A percentile compares a stretch with the other conserved stretches of the same genome.
These are phyloP conservation scores for Durotheca rogersii DNA, from an alignment of 495 filamentous ascomycete species.

Conservation along the genomic window DNA sequence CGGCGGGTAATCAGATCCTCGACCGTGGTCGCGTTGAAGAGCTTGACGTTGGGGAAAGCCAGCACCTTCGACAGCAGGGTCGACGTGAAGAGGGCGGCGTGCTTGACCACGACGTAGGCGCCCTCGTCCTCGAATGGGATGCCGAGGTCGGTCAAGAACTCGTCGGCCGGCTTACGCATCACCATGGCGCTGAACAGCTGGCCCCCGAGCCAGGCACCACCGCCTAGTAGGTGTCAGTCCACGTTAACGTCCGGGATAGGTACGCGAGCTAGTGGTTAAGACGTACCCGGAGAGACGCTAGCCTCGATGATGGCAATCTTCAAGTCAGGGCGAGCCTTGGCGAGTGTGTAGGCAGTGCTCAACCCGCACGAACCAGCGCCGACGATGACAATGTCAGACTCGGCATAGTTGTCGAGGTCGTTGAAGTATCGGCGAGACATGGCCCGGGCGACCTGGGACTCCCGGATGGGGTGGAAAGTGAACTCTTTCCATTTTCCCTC, in stretches of 20 bases:
- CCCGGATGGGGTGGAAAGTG: slow-evolving; percentile 80
- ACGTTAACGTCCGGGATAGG: not conserved
- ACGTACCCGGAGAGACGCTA: slow-evolving; percentile 68
- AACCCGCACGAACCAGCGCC: slow-evolving; percentile 87
- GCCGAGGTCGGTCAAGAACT: slow-evolving; percentile 75
- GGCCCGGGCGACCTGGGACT: slow-evolving; percentile 85
- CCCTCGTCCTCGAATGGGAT: slow-evolving; percentile 88
- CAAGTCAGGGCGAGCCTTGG: slow-evolving; percentile 80
- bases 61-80: slow-evolving; percentile 81
- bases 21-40: slow-evolving; percentile 90
- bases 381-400: slow-evolving; percentile 88
- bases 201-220: slow-evolving; percentile 89
- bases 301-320: slow-evolving; percentile 92
- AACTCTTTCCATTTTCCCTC: slow-evolving; percentile 75
- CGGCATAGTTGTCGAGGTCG: slow-evolving; percentile 85
- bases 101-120: slow-evolving; percentile 86
- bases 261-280: slow-evolving; percentile 30
- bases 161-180: slow-evolving; percentile 86
- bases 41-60: slow-evolving; percentile 83
- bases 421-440: slow-evolving; percentile 91
- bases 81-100: slow-evolving; percentile 86
- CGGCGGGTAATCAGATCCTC: slow-evolving; percentile 85
- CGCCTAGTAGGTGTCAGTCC: slow-evolving; percentile 47
- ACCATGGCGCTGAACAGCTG: slow-evolving; percentile 93
- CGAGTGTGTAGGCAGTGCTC: slow-evolving; percentile 79